Conservation (phyloP, 2,329 filamentous ascomycete genomes). For the Thielaviopsis cerberus region DNA sequence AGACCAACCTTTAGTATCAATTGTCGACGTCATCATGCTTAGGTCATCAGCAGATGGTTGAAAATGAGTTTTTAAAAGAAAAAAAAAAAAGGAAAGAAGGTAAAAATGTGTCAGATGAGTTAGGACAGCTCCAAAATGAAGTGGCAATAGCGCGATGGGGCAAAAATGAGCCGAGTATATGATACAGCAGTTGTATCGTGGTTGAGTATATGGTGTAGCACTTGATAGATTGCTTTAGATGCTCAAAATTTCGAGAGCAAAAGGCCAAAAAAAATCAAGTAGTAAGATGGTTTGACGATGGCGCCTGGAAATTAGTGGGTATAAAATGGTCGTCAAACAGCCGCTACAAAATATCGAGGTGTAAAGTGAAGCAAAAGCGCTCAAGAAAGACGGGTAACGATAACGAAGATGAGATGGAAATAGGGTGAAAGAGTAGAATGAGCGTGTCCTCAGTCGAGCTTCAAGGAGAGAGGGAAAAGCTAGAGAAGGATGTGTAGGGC, state of each 20-base stretch:
- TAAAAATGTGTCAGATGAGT: neutral
- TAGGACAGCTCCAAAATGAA: conserved; percentile 1
- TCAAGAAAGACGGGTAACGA: neutral
- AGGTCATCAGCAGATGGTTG: conserved; percentile 1
- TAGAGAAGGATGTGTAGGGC: neutral
- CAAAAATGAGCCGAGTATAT: neutral
- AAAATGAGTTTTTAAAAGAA: no score
- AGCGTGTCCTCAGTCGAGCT: neutral
- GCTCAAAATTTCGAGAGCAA: neutral
- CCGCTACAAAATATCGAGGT: neutral
- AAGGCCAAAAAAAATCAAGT: neutral
- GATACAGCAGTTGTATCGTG: neutral
- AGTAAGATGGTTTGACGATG: neutral
- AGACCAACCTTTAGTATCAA: conserved; percentile 2
- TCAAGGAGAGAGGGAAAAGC: neutral
- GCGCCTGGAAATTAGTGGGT: neutral
- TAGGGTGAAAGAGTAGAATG: neutral
- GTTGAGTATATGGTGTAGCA: neutral
- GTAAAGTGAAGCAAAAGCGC: neutral
- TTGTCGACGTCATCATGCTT: conserved; percentile 9
- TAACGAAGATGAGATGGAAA: neutral
- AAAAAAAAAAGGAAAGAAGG: neutral
- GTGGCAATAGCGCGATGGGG: neutral
- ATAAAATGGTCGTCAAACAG: neutral
- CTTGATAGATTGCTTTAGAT: neutral